phyloP scores from a whole-genome alignment of 768 basidiomycete species.

The Terana coerulea region DNA sequence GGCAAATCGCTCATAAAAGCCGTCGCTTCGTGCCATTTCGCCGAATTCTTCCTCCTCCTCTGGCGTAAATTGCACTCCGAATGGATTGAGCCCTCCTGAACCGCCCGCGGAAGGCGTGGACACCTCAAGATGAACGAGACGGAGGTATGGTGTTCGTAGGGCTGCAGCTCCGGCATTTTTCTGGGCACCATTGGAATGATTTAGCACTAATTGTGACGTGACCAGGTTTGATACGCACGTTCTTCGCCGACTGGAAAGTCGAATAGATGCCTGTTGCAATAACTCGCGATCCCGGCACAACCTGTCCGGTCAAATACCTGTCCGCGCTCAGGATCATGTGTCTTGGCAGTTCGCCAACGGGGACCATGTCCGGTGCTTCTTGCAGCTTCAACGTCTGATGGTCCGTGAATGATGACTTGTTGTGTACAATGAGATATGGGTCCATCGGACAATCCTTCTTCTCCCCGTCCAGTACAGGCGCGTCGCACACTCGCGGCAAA shows the following conservation, averaged over 20 bases:
- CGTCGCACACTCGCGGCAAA: constrained; percentile 85
- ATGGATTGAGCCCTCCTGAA: constrained; percentile 73
- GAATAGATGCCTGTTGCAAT: constrained; percentile 96
- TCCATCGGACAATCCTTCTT: constrained; percentile 95
- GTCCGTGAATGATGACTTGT: constrained; percentile 91
- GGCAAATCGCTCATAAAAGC: constrained; percentile 91
- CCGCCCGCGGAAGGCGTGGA: constrained; percentile 73
- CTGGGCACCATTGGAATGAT: constrained; percentile 30
- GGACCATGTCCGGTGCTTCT: constrained; percentile 99
- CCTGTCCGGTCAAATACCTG: constrained; percentile 85
- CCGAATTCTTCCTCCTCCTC: constrained; percentile 98
- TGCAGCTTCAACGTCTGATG: constrained; percentile 96
- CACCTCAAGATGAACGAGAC: constrained; percentile 87
- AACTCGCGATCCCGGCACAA: constrained; percentile 94
- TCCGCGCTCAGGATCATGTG: constrained; percentile 94
- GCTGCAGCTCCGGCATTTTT: constrained; percentile 84
- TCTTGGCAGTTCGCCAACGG: constrained; percentile 94
- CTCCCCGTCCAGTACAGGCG: constrained; percentile 73
- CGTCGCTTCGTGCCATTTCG: constrained; percentile 83
- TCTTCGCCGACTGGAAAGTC: constrained; percentile 87
- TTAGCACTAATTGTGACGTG: not conserved
- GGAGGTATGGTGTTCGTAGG: constrained; percentile 90
- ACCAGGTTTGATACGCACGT: constrained; percentile 42
- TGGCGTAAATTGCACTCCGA: constrained; percentile 84
- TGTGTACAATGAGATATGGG: constrained; percentile 93